Conservation (phyloP, 257 asterid species). For the Solanum chmielewskii region DNA sequence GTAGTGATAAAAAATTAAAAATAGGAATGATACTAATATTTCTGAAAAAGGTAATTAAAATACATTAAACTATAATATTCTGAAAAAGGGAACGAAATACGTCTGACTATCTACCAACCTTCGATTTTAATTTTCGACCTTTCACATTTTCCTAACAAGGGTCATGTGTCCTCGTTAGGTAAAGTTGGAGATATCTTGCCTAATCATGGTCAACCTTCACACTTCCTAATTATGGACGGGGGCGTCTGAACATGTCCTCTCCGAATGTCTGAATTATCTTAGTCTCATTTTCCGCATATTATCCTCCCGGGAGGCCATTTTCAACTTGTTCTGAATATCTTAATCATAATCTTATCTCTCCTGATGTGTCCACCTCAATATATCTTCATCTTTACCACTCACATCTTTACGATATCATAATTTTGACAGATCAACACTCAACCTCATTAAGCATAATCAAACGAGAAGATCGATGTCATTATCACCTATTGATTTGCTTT, state of each 20-base stretch:
- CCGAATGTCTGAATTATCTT: not conserved
- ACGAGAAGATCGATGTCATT: not conserved
- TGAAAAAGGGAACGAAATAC: not conserved
- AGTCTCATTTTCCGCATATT: accelerated
- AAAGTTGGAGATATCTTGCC: not conserved
- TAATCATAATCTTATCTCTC: not conserved
- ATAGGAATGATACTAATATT: too few relatives aligned
- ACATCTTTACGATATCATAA: not conserved
- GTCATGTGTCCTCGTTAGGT: not conserved
- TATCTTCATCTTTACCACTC: not conserved
- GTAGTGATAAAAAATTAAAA: too few relatives aligned
- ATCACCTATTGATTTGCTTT: not conserved
- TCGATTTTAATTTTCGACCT: too few relatives aligned
- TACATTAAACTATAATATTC: too few relatives aligned
- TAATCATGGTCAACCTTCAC: not conserved
- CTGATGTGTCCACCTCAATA: not conserved
- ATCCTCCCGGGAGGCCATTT: accelerated
- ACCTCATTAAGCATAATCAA: not conserved
- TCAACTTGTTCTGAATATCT: not conserved
- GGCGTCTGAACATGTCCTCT: not conserved
- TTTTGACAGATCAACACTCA: not conserved
- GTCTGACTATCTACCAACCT: too few relatives aligned
- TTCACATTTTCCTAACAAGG: not conserved
- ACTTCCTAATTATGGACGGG: not conserved
- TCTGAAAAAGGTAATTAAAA: too few relatives aligned